Base-by-base conservation (phyloP, 1,284 basidiomycete species). In the Moesziomyces globuligerus region DNA sequence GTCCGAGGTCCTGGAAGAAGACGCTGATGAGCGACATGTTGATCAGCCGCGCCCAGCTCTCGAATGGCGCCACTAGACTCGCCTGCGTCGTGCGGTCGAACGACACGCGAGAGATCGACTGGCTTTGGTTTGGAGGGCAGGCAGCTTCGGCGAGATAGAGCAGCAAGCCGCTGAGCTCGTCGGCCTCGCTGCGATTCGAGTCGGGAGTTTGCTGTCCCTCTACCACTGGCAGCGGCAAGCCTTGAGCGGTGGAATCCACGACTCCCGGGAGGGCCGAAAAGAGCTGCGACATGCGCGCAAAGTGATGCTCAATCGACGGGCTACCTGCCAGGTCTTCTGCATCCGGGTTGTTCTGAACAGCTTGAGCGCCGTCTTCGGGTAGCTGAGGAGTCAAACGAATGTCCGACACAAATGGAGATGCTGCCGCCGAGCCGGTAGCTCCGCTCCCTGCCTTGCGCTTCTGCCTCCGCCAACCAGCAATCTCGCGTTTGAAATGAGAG, bases 11-110 rank as follows among this genome's bases (percentile, higher is more conserved):
- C 36, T 58, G 67, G 50, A 76, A 77, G 49, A 76, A 77, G 51
- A 75, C 71, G 47, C 50, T 62, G 54, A 77, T 68, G n/a, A 77
- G 74, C 17, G 73, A 66, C 34, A 55, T 51, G 60, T 76, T 76
- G 71, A 77, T 69, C 26, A 74, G 57, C 1, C 62, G 54, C 13
- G 74, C 65, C 75, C 75, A 77, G 49, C 42, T 44, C 25, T 73
- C 62, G 43, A 75, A 68, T 1, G 68, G 68, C 6, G 68, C 50
- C 10, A 66, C 53, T 7, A 72, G 62, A 25, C 48, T 54, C 32
- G 7, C 11, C 42, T 62, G 56, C 4, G 62, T 64, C 15, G 58
- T 38, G 25, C 49, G 48, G 32, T 68, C 61, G 45, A 67, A 58
- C 7, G 68, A 56, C 15, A 23, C 38, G 6, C 44, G 49, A 4